Percentiles rank a stretch among this genome's conserved stretches.
phyloP scores from a whole-genome alignment of 331 rosid genomes.

The Pyrus hybrid region DNA sequence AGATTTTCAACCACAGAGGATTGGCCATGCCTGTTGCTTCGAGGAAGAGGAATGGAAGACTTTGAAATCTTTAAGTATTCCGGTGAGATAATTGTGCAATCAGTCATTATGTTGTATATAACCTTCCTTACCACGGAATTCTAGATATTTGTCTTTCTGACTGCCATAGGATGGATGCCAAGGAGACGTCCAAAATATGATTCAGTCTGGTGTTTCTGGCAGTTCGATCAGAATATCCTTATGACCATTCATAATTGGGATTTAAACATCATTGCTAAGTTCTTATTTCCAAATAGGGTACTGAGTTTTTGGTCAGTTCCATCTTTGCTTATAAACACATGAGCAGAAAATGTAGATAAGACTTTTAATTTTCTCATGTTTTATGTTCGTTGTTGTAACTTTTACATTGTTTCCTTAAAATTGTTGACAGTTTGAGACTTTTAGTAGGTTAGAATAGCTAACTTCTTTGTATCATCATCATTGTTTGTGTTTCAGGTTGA shows the following conservation, averaged over 20 bases:
- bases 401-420: not conserved
- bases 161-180: not conserved
- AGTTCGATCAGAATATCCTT: too few relatives aligned
- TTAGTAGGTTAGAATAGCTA: too few relatives aligned
- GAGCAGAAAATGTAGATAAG: not conserved
- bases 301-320: not conserved
- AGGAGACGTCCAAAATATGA: not conserved
- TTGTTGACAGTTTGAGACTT: not conserved
- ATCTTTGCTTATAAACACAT: not conserved
- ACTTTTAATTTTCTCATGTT: not conserved
- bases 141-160: not conserved
- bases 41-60: constrained; percentile 68
- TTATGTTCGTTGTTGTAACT: not conserved
- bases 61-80: constrained; percentile 56
- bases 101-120: not conserved
- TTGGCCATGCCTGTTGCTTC: constrained; percentile 85
- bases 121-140: not conserved
- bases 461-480: too few relatives aligned
- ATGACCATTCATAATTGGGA: too few relatives aligned
- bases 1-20: constrained; percentile 74
- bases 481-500: too few relatives aligned
- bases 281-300: not conserved
- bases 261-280: not conserved
- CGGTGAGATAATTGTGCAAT: constrained; percentile 37
- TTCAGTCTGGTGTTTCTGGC: not conserved